A percentile compares a stretch with the other conserved stretches of the same genome.
Conservation (phyloP, 306 rosid species). For the Vigna trinervia region DNA sequence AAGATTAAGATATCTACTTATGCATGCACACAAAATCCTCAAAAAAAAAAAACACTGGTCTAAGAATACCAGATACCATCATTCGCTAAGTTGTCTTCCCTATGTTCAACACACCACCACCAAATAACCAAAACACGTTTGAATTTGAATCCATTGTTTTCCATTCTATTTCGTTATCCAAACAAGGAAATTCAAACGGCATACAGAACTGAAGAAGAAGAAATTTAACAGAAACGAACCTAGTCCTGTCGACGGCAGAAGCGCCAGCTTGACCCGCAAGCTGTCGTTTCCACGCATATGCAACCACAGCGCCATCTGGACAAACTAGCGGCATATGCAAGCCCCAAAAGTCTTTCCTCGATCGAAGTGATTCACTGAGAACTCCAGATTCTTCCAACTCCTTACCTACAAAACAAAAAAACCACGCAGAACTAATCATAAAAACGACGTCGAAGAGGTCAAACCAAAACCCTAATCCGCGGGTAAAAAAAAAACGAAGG, state of each 20-base stretch:
- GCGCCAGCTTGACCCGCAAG: constrained; percentile 98
- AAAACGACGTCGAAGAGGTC: neutral
- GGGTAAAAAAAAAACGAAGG: neutral
- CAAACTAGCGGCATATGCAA: constrained; percentile 95
- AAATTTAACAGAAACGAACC: constrained; percentile 52
- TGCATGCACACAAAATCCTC: neutral
- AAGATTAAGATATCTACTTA: constrained; percentile 21
- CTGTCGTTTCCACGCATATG: constrained; percentile 95
- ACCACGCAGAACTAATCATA: constrained; percentile 7
- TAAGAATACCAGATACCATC: neutral
- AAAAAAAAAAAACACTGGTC: neutral
- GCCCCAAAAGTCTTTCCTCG: constrained; percentile 91
- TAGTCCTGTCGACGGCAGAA: constrained; percentile 85
- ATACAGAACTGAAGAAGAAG: constrained; percentile 7
- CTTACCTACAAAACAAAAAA: constrained; percentile 61
- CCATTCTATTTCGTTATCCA: neutral
- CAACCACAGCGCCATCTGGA: constrained; percentile 94
- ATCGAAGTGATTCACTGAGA: constrained; percentile 74
- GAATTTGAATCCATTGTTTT: neutral
- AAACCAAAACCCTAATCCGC: constrained; percentile 40
- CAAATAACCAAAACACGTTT: neutral
- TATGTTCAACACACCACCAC: neutral
- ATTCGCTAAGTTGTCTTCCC: neutral
- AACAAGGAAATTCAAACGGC: neutral
- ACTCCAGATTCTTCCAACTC: constrained; percentile 90